Conservation (phyloP, 192 early-diverging fungal species). For the Pilaira anomala region DNA sequence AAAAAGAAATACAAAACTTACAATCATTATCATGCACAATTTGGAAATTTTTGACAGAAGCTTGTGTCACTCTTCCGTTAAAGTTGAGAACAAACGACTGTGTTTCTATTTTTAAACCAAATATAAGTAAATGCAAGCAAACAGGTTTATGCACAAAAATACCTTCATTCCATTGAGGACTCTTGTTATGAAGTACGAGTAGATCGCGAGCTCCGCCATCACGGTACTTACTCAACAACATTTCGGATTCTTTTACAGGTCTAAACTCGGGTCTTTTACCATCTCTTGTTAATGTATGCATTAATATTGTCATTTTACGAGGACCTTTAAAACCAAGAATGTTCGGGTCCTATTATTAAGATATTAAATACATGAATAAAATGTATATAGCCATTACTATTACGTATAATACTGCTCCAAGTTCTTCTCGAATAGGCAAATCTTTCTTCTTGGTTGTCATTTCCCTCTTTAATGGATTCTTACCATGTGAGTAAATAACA, state of each 20-base stretch:
- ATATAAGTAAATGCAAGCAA: not conserved
- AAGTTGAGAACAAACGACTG: conserved; percentile 94
- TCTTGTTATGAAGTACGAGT: conserved; percentile 83
- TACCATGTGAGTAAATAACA: conserved; percentile 63
- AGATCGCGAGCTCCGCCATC: conserved; percentile 57
- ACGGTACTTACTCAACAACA: conserved; percentile 56
- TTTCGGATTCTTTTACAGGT: conserved; percentile 61
- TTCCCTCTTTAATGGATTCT: conserved; percentile 36
- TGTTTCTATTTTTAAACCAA: conserved; percentile 54
- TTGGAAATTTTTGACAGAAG: conserved; percentile 97
- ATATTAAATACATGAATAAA: conserved; percentile 1
- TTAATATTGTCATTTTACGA: conserved; percentile 83
- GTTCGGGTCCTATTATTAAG: conserved; percentile 69
- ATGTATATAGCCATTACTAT: conserved; percentile 16
- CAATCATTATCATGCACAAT: conserved; percentile 89
- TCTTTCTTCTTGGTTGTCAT: conserved; percentile 24
- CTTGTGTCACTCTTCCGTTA: conserved; percentile 78
- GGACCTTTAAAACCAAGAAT: conserved; percentile 89
- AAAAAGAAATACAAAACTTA: no score
- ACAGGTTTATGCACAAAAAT: conserved; percentile 14
- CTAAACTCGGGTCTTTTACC: conserved; percentile 53
- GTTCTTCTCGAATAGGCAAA: conserved; percentile 60
- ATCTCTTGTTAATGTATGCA: conserved; percentile 63
- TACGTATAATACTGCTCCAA: conserved; percentile 78
- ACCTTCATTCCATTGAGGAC: conserved; percentile 92